Percentiles rank a stretch among this genome's conserved stretches.
These are phyloP conservation scores for Byssothecium circinans DNA, from an alignment of 2,329 filamentous ascomycete species.

Conservation along the genomic window DNA sequence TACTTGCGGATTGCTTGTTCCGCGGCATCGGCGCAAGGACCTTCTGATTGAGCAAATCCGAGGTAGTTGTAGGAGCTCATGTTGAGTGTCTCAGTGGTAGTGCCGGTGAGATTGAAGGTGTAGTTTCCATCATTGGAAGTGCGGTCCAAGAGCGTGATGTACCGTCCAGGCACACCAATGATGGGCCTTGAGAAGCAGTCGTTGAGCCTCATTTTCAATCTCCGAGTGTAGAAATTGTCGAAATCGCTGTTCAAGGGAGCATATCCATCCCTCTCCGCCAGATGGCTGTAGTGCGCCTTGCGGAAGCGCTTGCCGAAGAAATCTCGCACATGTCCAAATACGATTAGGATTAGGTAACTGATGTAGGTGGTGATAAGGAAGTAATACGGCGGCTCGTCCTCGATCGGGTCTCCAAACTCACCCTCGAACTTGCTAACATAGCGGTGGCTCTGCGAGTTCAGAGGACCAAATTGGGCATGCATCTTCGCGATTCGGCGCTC, in stretches of 20 bases:
- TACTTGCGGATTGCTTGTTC: slow-evolving; percentile 85
- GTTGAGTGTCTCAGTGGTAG: slow-evolving; percentile 91
- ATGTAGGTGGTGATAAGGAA: slow-evolving; percentile 97
- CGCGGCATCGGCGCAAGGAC: slow-evolving; percentile 90
- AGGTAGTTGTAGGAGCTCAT: slow-evolving; percentile 99
- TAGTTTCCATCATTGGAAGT: slow-evolving; percentile 89
- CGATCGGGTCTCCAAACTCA: slow-evolving; percentile 77
- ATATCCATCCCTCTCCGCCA: slow-evolving; percentile 84
- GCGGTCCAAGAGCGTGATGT: slow-evolving; percentile 89
- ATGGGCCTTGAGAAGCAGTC: slow-evolving; percentile 94
- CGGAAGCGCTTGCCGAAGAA: slow-evolving; percentile 97
- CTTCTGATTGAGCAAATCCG: slow-evolving; percentile 95
- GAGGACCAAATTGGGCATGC: slow-evolving; percentile 89
- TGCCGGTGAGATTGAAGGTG: slow-evolving; percentile 85
- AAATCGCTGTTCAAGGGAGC: slow-evolving; percentile 97
- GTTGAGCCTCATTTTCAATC: slow-evolving; percentile 91
- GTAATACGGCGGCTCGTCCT: slow-evolving; percentile 96
- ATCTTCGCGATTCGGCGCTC: slow-evolving; percentile 71
- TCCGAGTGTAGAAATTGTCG: slow-evolving; percentile 95
- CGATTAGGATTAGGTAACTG: slow-evolving; percentile 93
- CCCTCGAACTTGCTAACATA: slow-evolving; percentile 89
- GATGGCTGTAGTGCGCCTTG: slow-evolving; percentile 80
- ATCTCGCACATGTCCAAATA: slow-evolving; percentile 92
- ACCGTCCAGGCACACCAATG: slow-evolving; percentile 90
- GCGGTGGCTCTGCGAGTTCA: slow-evolving; percentile 77